Conservation (phyloP, 176 grass and related monocot species). For the Phyllostachys edulis region DNA sequence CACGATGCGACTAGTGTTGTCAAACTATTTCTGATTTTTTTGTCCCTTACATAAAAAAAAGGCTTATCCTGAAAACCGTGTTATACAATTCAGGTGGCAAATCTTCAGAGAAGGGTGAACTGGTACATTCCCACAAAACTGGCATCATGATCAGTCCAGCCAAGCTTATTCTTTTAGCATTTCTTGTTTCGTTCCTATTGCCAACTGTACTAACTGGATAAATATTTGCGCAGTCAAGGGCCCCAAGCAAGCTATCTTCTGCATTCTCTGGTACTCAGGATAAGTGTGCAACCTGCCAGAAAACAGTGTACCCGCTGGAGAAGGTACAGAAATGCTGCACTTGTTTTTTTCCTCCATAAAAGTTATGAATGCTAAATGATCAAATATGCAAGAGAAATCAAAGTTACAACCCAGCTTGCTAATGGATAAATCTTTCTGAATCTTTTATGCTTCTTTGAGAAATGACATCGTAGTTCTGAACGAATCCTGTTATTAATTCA, state of each 20-base stretch:
- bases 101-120: conserved; percentile 62
- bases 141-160: background rate
- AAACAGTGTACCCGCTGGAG: conserved; percentile 94
- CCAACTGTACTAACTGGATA: background rate
- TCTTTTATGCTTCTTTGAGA: background rate
- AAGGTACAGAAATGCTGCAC: conserved; percentile 50
- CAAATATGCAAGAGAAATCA: background rate
- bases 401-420: background rate
- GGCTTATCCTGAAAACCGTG: background rate
- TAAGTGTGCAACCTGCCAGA: conserved; percentile 77
- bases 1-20: background rate
- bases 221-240: conserved; percentile 54
- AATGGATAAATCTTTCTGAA: background rate
- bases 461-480: background rate
- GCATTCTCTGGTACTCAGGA: conserved; percentile 90
- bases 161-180: conserved; percentile 4
- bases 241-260: conserved; percentile 80
- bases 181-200: background rate
- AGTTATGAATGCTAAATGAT: background rate
- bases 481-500: conserved; percentile 20
- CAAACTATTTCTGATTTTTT: background rate
- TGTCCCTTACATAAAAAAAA: background rate
- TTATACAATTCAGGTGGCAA: conserved; percentile 45
- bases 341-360: background rate
- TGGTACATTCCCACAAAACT: conserved; percentile 41